phyloP scores from a whole-genome alignment of 768 basidiomycete genomes.

The Astraeus odoratus region DNA sequence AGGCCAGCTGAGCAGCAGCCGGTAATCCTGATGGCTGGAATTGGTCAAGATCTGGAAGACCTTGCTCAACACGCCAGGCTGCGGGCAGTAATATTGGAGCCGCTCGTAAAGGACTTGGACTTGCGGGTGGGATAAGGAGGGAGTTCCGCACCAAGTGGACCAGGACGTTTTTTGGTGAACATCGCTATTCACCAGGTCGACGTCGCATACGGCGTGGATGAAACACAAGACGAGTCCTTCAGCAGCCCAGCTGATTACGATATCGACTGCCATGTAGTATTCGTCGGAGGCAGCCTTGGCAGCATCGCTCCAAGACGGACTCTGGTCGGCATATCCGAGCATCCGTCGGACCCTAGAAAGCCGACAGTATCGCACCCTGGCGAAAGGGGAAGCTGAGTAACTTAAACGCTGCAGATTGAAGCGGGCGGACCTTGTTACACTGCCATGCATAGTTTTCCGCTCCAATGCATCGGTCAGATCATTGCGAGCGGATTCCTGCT shows the following conservation, averaged over 20 bases:
- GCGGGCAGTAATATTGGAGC: constrained; percentile 50
- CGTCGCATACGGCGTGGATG: constrained; percentile 76
- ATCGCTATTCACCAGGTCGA: constrained; percentile 64
- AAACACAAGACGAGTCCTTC: constrained; percentile 85
- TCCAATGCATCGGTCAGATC: constrained; percentile 73
- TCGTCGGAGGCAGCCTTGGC: constrained; percentile 64
- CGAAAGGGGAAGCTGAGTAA: constrained; percentile 16
- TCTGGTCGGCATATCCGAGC: constrained; percentile 60
- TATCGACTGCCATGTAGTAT: constrained; percentile 80
- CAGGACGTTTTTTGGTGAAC: constrained; percentile 66
- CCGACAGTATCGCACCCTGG: constrained; percentile 73
- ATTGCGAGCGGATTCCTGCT: constrained; percentile 62
- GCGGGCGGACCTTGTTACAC: constrained; percentile 60
- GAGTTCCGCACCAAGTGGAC: constrained; percentile 89
- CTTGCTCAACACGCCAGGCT: constrained; percentile 44
- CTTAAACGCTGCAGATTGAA: not conserved
- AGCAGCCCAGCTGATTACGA: constrained; percentile 86
- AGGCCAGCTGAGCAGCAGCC: constrained; percentile 70
- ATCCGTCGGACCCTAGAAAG: constrained; percentile 64
- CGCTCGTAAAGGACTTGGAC: constrained; percentile 52
- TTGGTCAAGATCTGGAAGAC: constrained; percentile 79
- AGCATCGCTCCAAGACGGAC: constrained; percentile 50
- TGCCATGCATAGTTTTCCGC: constrained; percentile 72
- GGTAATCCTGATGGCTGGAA: constrained; percentile 38
- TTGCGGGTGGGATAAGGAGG: constrained; percentile 50